Conservation (phyloP, 352 stramenopile genomes). For the Pythium sukuiense region DNA sequence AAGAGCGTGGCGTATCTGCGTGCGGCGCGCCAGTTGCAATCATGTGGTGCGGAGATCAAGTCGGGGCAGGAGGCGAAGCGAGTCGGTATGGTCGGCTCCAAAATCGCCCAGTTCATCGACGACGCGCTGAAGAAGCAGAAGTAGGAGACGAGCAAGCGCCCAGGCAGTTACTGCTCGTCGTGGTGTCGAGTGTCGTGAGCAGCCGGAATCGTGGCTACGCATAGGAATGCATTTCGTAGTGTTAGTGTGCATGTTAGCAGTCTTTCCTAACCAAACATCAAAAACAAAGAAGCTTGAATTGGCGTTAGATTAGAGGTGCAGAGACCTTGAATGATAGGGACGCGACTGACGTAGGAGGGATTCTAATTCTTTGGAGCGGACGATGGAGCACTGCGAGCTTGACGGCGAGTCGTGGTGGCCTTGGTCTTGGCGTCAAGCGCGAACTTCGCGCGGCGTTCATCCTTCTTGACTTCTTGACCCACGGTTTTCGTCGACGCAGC, state of each 20-base stretch:
- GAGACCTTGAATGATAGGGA: not conserved
- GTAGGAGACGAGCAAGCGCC: not conserved
- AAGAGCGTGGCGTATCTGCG: conserved; percentile 66
- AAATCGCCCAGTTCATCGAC: conserved; percentile 62
- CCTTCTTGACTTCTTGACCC: conserved; percentile 28
- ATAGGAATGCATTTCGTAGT: not conserved
- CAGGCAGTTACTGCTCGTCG: not conserved
- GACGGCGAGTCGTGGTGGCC: conserved; percentile 14
- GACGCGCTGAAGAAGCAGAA: conserved; percentile 25
- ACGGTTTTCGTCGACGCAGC: conserved; percentile 15
- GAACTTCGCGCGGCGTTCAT: conserved; percentile 40
- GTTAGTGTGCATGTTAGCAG: not conserved
- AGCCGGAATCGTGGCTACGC: not conserved
- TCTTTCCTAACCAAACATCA: not conserved
- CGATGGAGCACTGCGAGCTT: conserved; percentile 1
- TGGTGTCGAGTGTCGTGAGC: not conserved
- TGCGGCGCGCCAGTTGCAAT: conserved; percentile 51
- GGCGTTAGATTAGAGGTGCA: not conserved
- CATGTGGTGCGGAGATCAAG: conserved; percentile 47
- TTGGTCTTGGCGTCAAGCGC: conserved; percentile 42
- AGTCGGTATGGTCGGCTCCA: conserved; percentile 59
- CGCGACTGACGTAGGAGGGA: not conserved
- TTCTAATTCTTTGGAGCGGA: not conserved
- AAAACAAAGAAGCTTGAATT: not conserved
- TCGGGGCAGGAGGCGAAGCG: conserved; percentile 52